Evolutionary conservation across 805 yeast genomes (phyloP).

Genomic region (Naumovozyma dairenensis): DNA sequence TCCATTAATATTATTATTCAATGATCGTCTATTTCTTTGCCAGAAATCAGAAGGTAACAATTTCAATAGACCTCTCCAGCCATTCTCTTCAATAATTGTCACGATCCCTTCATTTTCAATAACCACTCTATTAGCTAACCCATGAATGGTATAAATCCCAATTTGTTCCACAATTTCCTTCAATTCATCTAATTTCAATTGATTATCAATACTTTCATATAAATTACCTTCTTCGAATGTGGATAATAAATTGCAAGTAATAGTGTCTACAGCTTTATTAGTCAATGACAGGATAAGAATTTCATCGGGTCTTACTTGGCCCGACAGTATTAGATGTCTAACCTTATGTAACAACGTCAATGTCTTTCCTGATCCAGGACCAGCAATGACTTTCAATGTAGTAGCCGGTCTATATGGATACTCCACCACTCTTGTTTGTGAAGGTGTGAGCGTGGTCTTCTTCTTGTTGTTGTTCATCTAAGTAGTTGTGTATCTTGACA

Average conservation of each 20-base stretch:
- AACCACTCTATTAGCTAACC: slow-evolving; percentile 44
- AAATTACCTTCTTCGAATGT: slow-evolving; percentile 30
- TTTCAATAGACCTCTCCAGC: slow-evolving; percentile 39
- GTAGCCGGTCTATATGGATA: slow-evolving; percentile 32
- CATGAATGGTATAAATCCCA: slow-evolving; percentile 52
- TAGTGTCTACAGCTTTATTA: slow-evolving; percentile 52
- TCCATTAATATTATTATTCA: slow-evolving; percentile 2
- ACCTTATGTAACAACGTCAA: slow-evolving; percentile 47
- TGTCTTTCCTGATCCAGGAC: slow-evolving; percentile 73
- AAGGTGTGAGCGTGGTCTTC: slow-evolving; percentile 35
- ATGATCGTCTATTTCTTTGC: slow-evolving; percentile 4
- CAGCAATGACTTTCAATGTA: slow-evolving; percentile 48
- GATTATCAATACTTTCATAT: slow-evolving; percentile 2
- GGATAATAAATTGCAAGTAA: slow-evolving; percentile 25
- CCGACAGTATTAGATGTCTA: slow-evolving; percentile 34
- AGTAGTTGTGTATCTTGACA: no score
- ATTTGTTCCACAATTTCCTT: slow-evolving; percentile 22
- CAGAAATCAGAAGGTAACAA: slow-evolving; percentile 22
- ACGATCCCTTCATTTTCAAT: slow-evolving; percentile 31
- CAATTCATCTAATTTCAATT: slow-evolving; percentile 3
- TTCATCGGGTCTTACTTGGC: slow-evolving; percentile 38
- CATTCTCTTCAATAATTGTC: slow-evolving; percentile 44
- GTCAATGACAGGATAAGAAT: slow-evolving; percentile 59
- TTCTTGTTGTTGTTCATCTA: no score
- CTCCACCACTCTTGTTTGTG: slow-evolving; percentile 39